Evolutionary conservation across 2,329 filamentous ascomycete genomes (phyloP).

Genomic region (Arthroderma uncinatum): DNA sequence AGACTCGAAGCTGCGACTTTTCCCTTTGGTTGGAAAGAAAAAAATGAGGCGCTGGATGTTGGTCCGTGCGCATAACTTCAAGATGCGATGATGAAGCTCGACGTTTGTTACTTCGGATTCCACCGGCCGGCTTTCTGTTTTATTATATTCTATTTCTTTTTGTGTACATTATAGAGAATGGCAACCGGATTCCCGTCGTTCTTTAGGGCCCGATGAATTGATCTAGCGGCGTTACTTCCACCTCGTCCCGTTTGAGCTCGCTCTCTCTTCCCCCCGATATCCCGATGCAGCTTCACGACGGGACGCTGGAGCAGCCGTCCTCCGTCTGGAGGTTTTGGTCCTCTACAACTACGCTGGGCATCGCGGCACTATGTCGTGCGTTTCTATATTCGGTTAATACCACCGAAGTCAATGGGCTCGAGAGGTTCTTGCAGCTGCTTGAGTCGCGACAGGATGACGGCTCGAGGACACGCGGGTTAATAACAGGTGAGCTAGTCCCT

Average conservation of each 20-base stretch:
- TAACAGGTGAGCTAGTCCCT: conserved; percentile 57
- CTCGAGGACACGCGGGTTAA: conserved; percentile 59
- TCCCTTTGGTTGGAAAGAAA: background rate
- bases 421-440: conserved; percentile 61
- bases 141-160: background rate
- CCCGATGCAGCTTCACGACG: conserved; percentile 29
- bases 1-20: background rate
- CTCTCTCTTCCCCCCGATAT: background rate
- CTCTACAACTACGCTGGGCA: conserved; percentile 61
- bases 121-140: background rate
- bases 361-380: conserved; percentile 56
- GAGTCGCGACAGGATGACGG: conserved; percentile 59
- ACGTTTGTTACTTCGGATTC: background rate
- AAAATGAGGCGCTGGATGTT: background rate
- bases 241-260: background rate
- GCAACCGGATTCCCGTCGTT: background rate
- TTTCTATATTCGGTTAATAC: conserved; percentile 67
- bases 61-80: background rate
- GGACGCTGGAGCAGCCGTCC: conserved; percentile 35
- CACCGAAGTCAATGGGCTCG: conserved; percentile 65
- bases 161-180: background rate
- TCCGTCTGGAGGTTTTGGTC: conserved; percentile 58
- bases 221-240: background rate
- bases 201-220: background rate
- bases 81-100: background rate